Evolutionary conservation across 257 asterid genomes (phyloP).

Genomic region (Solanum bulbocastanum): DNA sequence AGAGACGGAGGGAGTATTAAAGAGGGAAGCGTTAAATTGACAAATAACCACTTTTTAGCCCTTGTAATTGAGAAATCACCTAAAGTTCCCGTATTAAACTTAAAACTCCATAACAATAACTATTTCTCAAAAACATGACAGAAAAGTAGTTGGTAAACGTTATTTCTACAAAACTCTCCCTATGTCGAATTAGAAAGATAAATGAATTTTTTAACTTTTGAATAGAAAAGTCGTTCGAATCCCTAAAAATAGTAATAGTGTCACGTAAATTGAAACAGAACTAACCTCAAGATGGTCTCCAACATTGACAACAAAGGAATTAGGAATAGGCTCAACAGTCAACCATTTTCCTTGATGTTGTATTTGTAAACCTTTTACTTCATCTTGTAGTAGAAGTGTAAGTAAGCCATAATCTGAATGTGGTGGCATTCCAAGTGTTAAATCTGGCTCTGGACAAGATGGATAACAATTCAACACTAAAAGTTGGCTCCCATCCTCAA

Average conservation of each 20-base stretch:
- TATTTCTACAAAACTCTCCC: fast-evolving
- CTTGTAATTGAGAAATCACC: background rate
- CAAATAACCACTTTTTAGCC: background rate
- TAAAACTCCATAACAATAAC: background rate
- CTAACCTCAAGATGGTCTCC: constrained; percentile 34
- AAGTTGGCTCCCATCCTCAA: constrained; percentile 25
- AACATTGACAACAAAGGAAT: constrained; percentile 27
- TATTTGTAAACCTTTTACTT: constrained; percentile 25
- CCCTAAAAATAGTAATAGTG: fast-evolving
- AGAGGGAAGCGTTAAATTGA: background rate
- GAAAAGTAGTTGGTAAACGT: background rate
- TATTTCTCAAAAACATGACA: background rate
- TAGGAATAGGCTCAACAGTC: constrained; percentile 18
- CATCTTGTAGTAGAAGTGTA: constrained; percentile 29
- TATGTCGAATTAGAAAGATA: background rate
- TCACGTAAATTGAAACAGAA: background rate
- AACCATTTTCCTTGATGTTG: constrained; percentile 21
- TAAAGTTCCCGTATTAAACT: background rate
- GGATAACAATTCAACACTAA: constrained; percentile 27
- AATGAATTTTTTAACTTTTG: too few relatives aligned
- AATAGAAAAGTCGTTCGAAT: background rate
- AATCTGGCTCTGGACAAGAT: constrained; percentile 25
- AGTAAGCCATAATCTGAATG: constrained; percentile 29
- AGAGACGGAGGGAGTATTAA: background rate
- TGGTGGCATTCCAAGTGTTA: constrained; percentile 36